Evolutionary conservation across 2,329 filamentous ascomycete species (phyloP), one percentile per base, ranked within the genome.

Genomic region (Aureobasidium namibiae): DNA sequence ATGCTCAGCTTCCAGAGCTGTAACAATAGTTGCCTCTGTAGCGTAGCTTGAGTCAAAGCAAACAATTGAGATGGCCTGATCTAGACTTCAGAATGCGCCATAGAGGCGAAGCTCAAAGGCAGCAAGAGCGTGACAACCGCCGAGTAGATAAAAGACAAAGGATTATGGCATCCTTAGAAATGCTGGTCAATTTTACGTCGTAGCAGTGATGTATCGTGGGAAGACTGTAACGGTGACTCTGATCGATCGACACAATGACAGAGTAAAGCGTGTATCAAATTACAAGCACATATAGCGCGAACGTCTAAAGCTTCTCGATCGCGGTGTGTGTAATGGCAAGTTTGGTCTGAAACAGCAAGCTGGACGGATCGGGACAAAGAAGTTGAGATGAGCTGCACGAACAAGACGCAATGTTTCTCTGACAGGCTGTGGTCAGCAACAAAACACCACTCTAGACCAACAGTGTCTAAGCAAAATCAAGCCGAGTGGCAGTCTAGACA

Each of bases 341-440:
- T 31, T 52, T 53, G 49, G 49, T 18, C 36, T 53, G 49, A 41
- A 53, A 53, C 49, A 53, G 14, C 36, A 24, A 53, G 21, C 21
- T 18, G 31, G 34, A 39, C 49, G 34, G 49, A 53, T 53, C 49
- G 49, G 31, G 44, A 11, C 14, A 21, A 53, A 53, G 23, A n/a
- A 41, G 2, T 14, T 29, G 36, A 52, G 31, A 38, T 52, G 31
- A 11, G 49, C 5, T 21, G 49, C 33, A 29, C 21, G 29, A 21
- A 34, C 45, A 21, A 23, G 33, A 18, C 26, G 48, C 14, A 34
- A 23, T 31, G 45, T 49, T n/a, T 11, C 6, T 34, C 10, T 11
- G 18, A 34, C 45, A 34, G 34, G 23, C 36, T 41, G 8, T 24
- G 14, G 49, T 21, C 49, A 41, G 29, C 49, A 53, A 29, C 16